These are phyloP conservation scores for Lunasporangiospora selenospora DNA, from an alignment of 192 early-diverging fungal species.

Conservation along the genomic window DNA sequence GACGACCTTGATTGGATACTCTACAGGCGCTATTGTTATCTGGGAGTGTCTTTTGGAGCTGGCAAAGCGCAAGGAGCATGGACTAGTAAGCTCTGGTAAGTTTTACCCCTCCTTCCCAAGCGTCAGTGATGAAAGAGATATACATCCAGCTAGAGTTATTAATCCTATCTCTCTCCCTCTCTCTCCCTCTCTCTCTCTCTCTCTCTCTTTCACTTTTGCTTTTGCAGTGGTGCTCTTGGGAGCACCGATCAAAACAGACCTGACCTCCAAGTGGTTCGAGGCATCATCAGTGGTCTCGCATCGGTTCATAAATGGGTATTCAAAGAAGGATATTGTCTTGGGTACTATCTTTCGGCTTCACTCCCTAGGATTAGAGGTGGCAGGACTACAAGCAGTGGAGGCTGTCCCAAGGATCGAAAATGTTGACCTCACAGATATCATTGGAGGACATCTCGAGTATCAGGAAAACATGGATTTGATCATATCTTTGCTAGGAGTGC, in stretches of 20 bases:
- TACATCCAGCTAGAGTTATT: no score
- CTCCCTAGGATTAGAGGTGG: conserved; percentile 54
- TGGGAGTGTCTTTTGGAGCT: conserved; percentile 62
- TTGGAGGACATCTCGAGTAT: conserved; percentile 59
- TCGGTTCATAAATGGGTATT: conserved; percentile 61
- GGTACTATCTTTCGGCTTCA: conserved; percentile 60
- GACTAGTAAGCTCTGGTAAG: conserved; percentile 57
- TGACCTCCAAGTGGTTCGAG: conserved; percentile 48
- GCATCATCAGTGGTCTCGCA: conserved; percentile 51
- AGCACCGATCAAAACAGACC: conserved; percentile 54
- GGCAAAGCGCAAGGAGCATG: conserved; percentile 44
- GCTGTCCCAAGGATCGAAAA: conserved; percentile 53
- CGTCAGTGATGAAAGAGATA: not conserved
- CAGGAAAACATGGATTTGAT: conserved; percentile 46
- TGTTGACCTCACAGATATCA: conserved; percentile 50
- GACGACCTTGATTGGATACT: conserved; percentile 61
- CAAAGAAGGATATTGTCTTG: conserved; percentile 60
- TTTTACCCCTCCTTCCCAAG: not conserved
- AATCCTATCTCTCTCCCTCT: no score
- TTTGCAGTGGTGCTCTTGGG: conserved; percentile 57
- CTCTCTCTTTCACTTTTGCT: conserved; percentile 2
- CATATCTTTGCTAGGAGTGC: conserved; percentile 31
- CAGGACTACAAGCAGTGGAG: conserved; percentile 50
- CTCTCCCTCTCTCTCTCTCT: conserved; percentile 2
- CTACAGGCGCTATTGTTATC: conserved; percentile 62